Evolutionary conservation across 371 early-diverging fungal genomes (phyloP).

Genomic region (Rhizomucor pusillus): DNA sequence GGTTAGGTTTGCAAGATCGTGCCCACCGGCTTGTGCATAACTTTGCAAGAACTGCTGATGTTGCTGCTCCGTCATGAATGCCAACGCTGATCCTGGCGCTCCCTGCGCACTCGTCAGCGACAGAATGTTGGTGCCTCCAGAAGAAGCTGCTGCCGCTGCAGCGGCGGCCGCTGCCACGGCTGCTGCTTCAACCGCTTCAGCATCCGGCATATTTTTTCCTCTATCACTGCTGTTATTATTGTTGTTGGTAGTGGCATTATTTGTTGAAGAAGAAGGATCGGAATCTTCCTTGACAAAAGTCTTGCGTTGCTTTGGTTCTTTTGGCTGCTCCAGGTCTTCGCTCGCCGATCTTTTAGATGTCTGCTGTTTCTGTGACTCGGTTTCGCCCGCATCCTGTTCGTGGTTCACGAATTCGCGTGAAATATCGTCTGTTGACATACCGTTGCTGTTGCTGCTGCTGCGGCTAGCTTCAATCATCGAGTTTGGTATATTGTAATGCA

Average conservation of each 20-base stretch:
- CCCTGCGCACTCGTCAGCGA: slow-evolving; percentile 7
- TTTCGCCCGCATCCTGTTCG: background rate
- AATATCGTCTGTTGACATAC: background rate
- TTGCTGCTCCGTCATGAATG: slow-evolving; percentile 17
- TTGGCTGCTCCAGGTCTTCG: slow-evolving; percentile 14
- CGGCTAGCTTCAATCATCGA: slow-evolving; percentile 3
- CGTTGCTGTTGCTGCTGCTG: background rate
- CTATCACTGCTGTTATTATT: slow-evolving; percentile 4
- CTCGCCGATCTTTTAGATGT: slow-evolving; percentile 13
- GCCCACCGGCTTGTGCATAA: slow-evolving; percentile 43
- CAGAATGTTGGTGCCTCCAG: slow-evolving; percentile 1
- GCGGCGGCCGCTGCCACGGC: slow-evolving; percentile 13
- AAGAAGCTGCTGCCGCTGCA: slow-evolving; percentile 9
- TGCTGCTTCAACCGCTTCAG: slow-evolving; percentile 5
- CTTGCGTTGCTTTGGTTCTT: slow-evolving; percentile 20
- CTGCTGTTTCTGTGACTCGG: slow-evolving; percentile 15
- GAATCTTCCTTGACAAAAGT: background rate
- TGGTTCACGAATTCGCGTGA: too few species aligned
- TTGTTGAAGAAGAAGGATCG: background rate
- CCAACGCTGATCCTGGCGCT: slow-evolving; percentile 15
- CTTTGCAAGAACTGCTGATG: slow-evolving; percentile 40
- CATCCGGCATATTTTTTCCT: slow-evolving; percentile 7
- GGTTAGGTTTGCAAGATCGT: slow-evolving; percentile 41
- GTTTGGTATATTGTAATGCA: too few species aligned
- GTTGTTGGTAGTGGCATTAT: background rate